phyloP scores from a whole-genome alignment of 306 rosid genomes.

The Canavalia ensiformis region DNA sequence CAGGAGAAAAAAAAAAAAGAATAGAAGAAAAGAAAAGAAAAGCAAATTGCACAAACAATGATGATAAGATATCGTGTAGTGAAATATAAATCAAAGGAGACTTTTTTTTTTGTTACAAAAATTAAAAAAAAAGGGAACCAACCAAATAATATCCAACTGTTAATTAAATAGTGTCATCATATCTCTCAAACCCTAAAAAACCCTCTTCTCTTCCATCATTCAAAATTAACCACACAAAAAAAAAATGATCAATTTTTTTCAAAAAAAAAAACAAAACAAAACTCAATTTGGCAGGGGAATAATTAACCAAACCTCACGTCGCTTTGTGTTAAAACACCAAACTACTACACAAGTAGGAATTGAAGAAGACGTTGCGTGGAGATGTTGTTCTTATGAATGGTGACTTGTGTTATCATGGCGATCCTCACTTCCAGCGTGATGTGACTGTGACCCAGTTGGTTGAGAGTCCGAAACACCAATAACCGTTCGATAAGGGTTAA shows the following conservation, averaged over 20 bases:
- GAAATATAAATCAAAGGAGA: slow-evolving; percentile 51
- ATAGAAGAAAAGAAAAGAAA: slow-evolving; percentile 60
- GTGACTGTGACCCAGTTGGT: slow-evolving; percentile 79
- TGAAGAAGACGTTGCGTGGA: slow-evolving; percentile 42
- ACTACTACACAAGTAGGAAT: slow-evolving; percentile 66
- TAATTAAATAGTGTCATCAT: slow-evolving; percentile 54
- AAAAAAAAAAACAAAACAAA: slow-evolving; percentile 48
- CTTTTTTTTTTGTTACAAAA: slow-evolving; percentile 32
- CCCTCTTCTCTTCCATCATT: slow-evolving; percentile 9
- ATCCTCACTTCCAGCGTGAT: slow-evolving; percentile 62
- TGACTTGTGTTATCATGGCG: slow-evolving; percentile 71
- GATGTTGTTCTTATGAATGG: slow-evolving; percentile 57
- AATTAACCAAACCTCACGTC: slow-evolving; percentile 78
- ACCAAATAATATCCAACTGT: slow-evolving; percentile 54
- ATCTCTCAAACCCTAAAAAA: slow-evolving; percentile 67
- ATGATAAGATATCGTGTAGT: slow-evolving; percentile 67
- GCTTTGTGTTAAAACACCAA: slow-evolving; percentile 60
- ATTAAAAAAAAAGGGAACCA: not conserved
- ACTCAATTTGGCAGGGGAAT: slow-evolving; percentile 63
- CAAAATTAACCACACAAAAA: slow-evolving; percentile 73
- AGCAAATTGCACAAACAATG: slow-evolving; percentile 70
- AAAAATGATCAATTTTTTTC: slow-evolving; percentile 29
- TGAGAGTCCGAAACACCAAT: slow-evolving; percentile 66
- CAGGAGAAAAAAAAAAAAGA: slow-evolving; percentile 3
- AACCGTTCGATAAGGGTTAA: slow-evolving; percentile 71